These are phyloP conservation scores for Trichoderma hamatum DNA, from an alignment of 2,329 filamentous ascomycete species.

Conservation along the genomic window DNA sequence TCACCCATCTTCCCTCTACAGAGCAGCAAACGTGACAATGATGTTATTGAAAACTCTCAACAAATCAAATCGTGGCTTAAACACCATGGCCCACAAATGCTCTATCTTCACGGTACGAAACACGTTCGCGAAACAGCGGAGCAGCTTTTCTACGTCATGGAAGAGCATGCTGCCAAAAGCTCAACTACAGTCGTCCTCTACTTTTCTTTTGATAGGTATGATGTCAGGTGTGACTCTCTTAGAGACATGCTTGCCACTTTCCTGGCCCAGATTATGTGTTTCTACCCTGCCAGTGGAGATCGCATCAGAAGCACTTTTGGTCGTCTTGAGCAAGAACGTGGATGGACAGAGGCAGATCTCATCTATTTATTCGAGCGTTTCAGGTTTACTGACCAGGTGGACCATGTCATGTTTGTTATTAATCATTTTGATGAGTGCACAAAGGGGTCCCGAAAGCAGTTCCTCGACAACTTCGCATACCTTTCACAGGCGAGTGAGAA, in stretches of 20 bases:
- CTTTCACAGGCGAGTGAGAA: constrained; percentile 22
- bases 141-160: constrained; percentile 27
- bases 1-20: constrained; percentile 26
- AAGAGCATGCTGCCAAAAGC: constrained; percentile 10
- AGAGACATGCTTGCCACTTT: constrained; percentile 29
- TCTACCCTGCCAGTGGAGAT: constrained; percentile 15
- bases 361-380: constrained; percentile 28
- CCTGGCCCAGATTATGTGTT: constrained; percentile 25
- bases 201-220: constrained; percentile 27
- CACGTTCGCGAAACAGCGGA: constrained; percentile 25
- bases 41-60: background rate
- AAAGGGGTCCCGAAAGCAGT: constrained; percentile 27
- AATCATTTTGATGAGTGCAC: constrained; percentile 29
- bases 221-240: constrained; percentile 25
- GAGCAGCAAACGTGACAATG: background rate
- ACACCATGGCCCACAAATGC: constrained; percentile 25
- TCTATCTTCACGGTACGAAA: constrained; percentile 27
- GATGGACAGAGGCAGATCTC: constrained; percentile 29
- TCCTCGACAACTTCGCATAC: constrained; percentile 26
- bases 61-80: constrained; percentile 19
- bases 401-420: constrained; percentile 28
- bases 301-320: constrained; percentile 20
- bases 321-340: constrained; percentile 22
- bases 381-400: constrained; percentile 22
- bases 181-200: constrained; percentile 20